Percentiles rank a stretch among this genome's conserved stretches.
Conservation (phyloP, 2,329 filamentous ascomycete genomes). For the Arthrobotrys conoides region DNA sequence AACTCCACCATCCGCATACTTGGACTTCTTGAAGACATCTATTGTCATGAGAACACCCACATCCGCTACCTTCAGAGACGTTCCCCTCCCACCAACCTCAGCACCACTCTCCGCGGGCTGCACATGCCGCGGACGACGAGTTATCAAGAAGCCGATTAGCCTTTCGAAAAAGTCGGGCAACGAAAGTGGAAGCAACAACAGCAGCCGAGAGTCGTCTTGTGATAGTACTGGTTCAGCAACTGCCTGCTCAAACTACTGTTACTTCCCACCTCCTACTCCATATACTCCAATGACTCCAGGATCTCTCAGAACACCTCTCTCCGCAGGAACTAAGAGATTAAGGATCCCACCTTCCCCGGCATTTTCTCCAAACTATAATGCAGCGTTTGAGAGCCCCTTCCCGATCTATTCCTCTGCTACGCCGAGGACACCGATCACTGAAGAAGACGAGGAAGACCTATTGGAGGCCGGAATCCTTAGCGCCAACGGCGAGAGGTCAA, state of each 20-base stretch:
- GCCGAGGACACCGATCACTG: constrained; percentile 80
- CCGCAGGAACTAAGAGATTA: constrained; percentile 72
- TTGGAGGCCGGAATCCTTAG: constrained; percentile 54
- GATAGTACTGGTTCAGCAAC: constrained; percentile 72
- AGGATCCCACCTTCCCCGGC: constrained; percentile 83
- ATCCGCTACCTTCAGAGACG: constrained; percentile 70
- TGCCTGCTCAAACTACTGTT: constrained; percentile 71
- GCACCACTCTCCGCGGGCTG: constrained; percentile 66
- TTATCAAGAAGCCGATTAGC: constrained; percentile 66
- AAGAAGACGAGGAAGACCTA: constrained; percentile 76
- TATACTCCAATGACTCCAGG: constrained; percentile 72
- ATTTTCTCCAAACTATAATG: constrained; percentile 71
- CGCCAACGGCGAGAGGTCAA: constrained; percentile 70
- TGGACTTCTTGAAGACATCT: constrained; percentile 90
- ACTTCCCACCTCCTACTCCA: constrained; percentile 74
- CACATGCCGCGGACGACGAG: constrained; percentile 69
- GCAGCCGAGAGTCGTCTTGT: constrained; percentile 67
- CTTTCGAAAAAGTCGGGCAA: constrained; percentile 62
- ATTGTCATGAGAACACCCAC: constrained; percentile 79
- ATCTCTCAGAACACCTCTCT: constrained; percentile 75
- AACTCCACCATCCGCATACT: constrained; percentile 88
- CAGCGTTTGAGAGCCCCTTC: constrained; percentile 74
- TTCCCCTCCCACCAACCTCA: constrained; percentile 68
- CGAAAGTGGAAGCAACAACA: constrained; percentile 67
- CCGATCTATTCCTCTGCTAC: constrained; percentile 73